Percentiles rank a stretch among this genome's conserved stretches.
Evolutionary conservation across 2,329 filamentous ascomycete species (phyloP).

Genomic region (Aspergillus chevalieri): DNA sequence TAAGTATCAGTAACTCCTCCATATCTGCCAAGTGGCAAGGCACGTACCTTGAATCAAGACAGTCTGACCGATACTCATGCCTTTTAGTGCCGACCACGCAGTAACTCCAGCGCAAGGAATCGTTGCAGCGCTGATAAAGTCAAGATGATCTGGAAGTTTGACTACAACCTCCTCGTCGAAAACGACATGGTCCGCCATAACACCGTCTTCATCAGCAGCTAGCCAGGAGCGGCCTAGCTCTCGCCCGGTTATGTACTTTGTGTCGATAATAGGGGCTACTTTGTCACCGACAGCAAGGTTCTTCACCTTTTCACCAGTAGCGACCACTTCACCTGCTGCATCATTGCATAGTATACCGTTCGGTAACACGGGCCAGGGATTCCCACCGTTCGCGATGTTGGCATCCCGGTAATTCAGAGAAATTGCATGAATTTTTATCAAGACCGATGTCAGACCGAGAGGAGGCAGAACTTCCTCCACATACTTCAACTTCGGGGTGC

Average conservation of each 20-base stretch:
- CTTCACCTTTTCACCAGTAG: conserved; percentile 30
- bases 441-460: conserved; percentile 22
- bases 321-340: conserved; percentile 37
- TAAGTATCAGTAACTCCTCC: too few relatives aligned
- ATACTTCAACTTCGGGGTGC: conserved; percentile 29
- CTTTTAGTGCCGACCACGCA: conserved; percentile 41
- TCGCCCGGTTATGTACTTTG: conserved; percentile 34
- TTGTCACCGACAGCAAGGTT: conserved; percentile 30
- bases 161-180: conserved; percentile 35
- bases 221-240: conserved; percentile 11
- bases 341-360: conserved; percentile 36
- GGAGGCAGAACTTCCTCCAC: conserved; percentile 28
- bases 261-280: conserved; percentile 36
- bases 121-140: conserved; percentile 31
- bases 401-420: conserved; percentile 19
- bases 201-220: conserved; percentile 29
- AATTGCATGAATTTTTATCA: conserved; percentile 18
- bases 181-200: conserved; percentile 37
- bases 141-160: conserved; percentile 34
- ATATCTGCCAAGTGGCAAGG: not conserved
- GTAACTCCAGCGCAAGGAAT: conserved; percentile 43
- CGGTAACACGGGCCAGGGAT: conserved; percentile 35
- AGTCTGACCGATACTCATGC: conserved; percentile 32
- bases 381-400: conserved; percentile 25
- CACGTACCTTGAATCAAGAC: conserved; percentile 42